These are phyloP conservation scores for Rhodotorula sp. DNA, from an alignment of 1,284 basidiomycete genomes.

Conservation along the genomic window DNA sequence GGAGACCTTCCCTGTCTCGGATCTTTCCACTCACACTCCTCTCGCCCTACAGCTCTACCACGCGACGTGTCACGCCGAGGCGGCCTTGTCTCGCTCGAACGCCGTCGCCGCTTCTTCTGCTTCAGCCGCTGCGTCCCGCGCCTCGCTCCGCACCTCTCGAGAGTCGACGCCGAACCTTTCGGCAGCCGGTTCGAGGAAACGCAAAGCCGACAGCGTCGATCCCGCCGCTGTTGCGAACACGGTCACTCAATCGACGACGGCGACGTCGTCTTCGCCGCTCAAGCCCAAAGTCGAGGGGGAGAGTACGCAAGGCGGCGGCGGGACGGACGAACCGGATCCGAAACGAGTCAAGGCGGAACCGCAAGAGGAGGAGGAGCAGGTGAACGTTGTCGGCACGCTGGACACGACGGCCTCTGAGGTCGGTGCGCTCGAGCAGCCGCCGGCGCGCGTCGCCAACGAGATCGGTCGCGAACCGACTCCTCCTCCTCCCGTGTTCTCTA, in stretches of 20 bases:
- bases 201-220: not conserved
- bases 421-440: too few species aligned
- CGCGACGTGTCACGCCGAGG: slow-evolving; percentile 83
- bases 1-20: not conserved
- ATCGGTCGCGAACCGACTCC: too few species aligned
- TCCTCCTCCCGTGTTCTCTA: too few species aligned
- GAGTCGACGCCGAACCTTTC: not conserved
- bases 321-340: not conserved
- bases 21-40: not conserved
- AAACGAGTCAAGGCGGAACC: slow-evolving; percentile 9
- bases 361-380: not conserved
- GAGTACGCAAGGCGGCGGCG: not conserved
- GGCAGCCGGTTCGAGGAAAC: slow-evolving; percentile 1
- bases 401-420: too few species aligned
- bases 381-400: too few species aligned
- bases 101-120: not conserved
- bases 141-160: slow-evolving; percentile 2
- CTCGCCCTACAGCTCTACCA: slow-evolving; percentile 67
- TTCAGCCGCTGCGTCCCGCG: not conserved
- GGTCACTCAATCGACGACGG: not conserved
- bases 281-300: not conserved
- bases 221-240: not conserved
- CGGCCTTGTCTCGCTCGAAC: slow-evolving; percentile 30
- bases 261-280: not conserved
- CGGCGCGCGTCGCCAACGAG: too few species aligned